phyloP scores from a whole-genome alignment of 2,329 filamentous ascomycete species.

The Phaeosphaeriaceae sp. region DNA sequence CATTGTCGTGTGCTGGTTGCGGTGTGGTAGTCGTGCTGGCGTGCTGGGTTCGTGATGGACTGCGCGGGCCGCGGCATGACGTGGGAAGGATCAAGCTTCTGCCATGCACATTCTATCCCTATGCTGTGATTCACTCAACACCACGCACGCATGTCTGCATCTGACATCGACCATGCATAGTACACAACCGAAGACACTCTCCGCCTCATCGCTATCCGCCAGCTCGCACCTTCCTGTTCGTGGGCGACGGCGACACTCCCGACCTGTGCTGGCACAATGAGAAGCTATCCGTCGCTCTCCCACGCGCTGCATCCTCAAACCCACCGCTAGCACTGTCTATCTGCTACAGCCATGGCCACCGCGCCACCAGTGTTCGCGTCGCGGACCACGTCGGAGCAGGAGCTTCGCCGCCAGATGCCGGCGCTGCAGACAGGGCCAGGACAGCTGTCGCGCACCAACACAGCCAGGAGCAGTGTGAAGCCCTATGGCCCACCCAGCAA shows the following conservation, averaged over 20 bases:
- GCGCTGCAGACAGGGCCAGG: conserved; percentile 32
- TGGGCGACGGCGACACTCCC: conserved; percentile 24
- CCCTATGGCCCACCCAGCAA: conserved; percentile 13
- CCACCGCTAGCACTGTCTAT: neutral
- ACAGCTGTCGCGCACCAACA: conserved; percentile 23
- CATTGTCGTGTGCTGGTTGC: conserved; percentile 29
- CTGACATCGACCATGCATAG: conserved; percentile 25
- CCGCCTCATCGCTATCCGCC: conserved; percentile 8
- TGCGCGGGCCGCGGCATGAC: conserved; percentile 24
- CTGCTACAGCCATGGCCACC: conserved; percentile 24
- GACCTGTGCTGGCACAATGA: conserved; percentile 31
- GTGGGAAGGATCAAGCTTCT: conserved; percentile 9
- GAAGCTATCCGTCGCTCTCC: conserved; percentile 9
- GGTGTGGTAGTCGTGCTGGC: neutral
- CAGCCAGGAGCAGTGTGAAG: conserved; percentile 15
- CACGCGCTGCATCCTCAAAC: neutral
- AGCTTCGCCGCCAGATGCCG: conserved; percentile 37
- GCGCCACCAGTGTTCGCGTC: conserved; percentile 23
- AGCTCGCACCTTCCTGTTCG: conserved; percentile 16
- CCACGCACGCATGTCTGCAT: neutral
- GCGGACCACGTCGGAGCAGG: conserved; percentile 31
- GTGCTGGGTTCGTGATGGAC: conserved; percentile 6
- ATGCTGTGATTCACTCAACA: neutral
- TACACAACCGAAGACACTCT: conserved; percentile 6
- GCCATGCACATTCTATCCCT: neutral